Evolutionary conservation across 2,329 filamentous ascomycete genomes (phyloP).

Genomic region (Fusarium sp.): DNA sequence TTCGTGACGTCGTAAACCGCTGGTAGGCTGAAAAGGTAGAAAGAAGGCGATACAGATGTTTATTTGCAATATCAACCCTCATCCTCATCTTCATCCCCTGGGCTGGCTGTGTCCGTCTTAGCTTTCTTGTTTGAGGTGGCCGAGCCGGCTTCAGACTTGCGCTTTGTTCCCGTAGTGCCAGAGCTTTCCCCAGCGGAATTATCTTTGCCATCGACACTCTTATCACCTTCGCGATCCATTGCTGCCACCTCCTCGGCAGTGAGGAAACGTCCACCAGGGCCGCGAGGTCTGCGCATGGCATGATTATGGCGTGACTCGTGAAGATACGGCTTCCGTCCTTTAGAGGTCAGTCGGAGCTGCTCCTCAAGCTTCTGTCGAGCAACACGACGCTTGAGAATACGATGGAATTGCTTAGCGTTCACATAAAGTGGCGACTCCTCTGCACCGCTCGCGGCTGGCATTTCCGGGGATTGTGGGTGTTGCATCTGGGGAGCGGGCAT

Average conservation of each 20-base stretch:
- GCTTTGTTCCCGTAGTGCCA: slow-evolving; percentile 60
- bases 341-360: slow-evolving; percentile 88
- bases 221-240: slow-evolving; percentile 75
- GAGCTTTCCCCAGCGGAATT: slow-evolving; percentile 39
- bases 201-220: slow-evolving; percentile 52
- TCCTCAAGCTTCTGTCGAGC: slow-evolving; percentile 95
- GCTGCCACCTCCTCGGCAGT: slow-evolving; percentile 95
- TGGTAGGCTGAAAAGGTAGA: slow-evolving; percentile 45
- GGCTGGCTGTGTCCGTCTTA: slow-evolving; percentile 58
- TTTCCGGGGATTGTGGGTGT: slow-evolving; percentile 80
- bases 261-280: slow-evolving; percentile 92
- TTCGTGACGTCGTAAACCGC: slow-evolving; percentile 52
- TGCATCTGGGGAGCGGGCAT: slow-evolving; percentile 73
- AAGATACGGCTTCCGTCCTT: slow-evolving; percentile 95
- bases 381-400: slow-evolving; percentile 92
- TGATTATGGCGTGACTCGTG: slow-evolving; percentile 98
- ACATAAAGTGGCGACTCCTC: slow-evolving; percentile 97
- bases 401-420: slow-evolving; percentile 98
- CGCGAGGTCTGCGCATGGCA: slow-evolving; percentile 93
- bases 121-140: slow-evolving; percentile 65
- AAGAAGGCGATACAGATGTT: slow-evolving; percentile 8
- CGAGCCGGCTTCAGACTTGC: slow-evolving; percentile 65
- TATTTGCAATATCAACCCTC: slow-evolving; percentile 48
- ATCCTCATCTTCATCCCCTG: slow-evolving; percentile 55
- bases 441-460: slow-evolving; percentile 72